A percentile compares a stretch with the other conserved stretches of the same genome.
Evolutionary conservation across 2,329 filamentous ascomycete species (phyloP).

Genomic region (Cladosporium sp.): DNA sequence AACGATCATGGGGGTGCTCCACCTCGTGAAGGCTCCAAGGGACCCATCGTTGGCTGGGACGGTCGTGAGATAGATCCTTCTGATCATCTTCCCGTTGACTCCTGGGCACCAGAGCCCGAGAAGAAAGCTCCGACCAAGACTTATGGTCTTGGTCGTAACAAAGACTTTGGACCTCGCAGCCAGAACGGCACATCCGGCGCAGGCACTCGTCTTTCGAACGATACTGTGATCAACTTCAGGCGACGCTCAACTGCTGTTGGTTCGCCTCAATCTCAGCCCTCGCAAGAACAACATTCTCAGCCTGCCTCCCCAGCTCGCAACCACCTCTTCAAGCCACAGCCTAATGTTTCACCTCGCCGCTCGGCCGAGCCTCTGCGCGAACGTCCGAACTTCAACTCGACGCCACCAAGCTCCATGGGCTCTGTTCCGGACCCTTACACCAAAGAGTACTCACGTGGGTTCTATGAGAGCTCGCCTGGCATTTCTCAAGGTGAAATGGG

Average conservation of each 20-base stretch:
- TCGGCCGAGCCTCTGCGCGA: conserved; percentile 22
- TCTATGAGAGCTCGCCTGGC: conserved; percentile 32
- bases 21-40: conserved; percentile 36
- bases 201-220: conserved; percentile 24
- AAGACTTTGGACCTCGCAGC: conserved; percentile 30
- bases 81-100: conserved; percentile 72
- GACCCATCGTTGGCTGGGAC: conserved; percentile 71
- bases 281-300: conserved; percentile 14
- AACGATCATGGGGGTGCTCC: conserved; percentile 24
- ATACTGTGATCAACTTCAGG: conserved; percentile 32
- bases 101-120: conserved; percentile 74
- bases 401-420: conserved; percentile 21
- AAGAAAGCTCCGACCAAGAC: conserved; percentile 45
- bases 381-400: conserved; percentile 40
- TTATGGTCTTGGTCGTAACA: conserved; percentile 32
- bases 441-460: conserved; percentile 43
- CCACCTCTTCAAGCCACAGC: conserved; percentile 60
- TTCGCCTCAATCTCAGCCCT: conserved; percentile 28
- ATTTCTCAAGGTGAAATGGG: conserved; percentile 19
- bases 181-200: conserved; percentile 12
- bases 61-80: conserved; percentile 75
- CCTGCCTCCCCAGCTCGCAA: conserved; percentile 46
- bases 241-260: conserved; percentile 39
- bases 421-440: conserved; percentile 47
- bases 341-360: conserved; percentile 16